A percentile compares a stretch with the other conserved stretches of the same genome.
phyloP scores from a whole-genome alignment of 2,329 filamentous ascomycete species.

The Penicillium sp. region DNA sequence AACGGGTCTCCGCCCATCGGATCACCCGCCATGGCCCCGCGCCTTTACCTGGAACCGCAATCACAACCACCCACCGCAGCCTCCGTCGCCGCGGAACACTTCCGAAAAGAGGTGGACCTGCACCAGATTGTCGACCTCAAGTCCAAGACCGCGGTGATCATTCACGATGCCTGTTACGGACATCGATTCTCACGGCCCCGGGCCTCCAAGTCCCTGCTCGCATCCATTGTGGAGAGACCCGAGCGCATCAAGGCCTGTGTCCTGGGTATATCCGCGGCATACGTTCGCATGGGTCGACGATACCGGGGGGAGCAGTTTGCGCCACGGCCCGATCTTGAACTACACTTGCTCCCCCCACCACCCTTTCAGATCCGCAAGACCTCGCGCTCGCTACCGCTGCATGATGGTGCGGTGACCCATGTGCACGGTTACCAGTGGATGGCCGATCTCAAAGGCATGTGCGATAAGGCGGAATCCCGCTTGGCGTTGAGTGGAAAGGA shows the following conservation, averaged over 20 bases:
- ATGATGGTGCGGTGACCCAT: conserved; percentile 72
- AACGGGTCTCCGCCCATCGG: conserved; percentile 20
- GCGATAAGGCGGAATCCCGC: conserved; percentile 69
- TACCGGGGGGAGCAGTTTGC: conserved; percentile 66
- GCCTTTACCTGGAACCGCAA: conserved; percentile 22
- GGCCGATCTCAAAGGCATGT: conserved; percentile 82
- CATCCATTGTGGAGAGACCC: conserved; percentile 84
- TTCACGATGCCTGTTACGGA: conserved; percentile 92
- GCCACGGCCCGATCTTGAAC: conserved; percentile 57
- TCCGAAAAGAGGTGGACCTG: conserved; percentile 61
- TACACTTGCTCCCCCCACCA: conserved; percentile 51
- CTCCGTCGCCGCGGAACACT: conserved; percentile 60
- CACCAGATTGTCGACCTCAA: conserved; percentile 47
- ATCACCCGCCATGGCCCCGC: conserved; percentile 23
- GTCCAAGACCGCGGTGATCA: conserved; percentile 67
- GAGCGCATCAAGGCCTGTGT: conserved; percentile 82
- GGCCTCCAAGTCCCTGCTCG: conserved; percentile 63
- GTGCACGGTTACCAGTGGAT: conserved; percentile 93
- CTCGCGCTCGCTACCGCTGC: conserved; percentile 62
- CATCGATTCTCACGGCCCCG: conserved; percentile 83
- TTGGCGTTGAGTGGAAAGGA: conserved; percentile 73
- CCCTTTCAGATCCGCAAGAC: conserved; percentile 87
- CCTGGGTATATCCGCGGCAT: conserved; percentile 76
- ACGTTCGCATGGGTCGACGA: conserved; percentile 79
- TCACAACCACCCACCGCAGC: conserved; percentile 41